These are phyloP conservation scores for Hygrophila difformis DNA, from an alignment of 257 asterid species.

Conservation along the genomic window DNA sequence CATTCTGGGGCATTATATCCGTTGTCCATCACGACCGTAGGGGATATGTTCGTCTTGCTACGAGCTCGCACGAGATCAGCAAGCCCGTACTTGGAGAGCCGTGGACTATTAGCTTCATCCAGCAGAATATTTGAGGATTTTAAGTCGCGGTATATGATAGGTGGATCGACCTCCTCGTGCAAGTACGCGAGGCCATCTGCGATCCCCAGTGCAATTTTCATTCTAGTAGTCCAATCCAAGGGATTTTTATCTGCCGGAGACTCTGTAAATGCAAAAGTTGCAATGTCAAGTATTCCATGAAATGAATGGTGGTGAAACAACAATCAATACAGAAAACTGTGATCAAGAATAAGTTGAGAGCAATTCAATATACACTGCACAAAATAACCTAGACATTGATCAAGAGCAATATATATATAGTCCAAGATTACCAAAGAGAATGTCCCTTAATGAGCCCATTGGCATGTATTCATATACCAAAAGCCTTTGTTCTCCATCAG, in stretches of 20 bases:
- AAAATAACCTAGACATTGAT: too few relatives aligned
- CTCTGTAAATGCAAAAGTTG: slow-evolving; percentile 23
- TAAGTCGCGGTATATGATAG: slow-evolving; percentile 51
- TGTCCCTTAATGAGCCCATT: slow-evolving; percentile 42
- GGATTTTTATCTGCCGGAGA: slow-evolving; percentile 28
- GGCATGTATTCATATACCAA: slow-evolving; percentile 82
- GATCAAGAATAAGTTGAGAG: too few relatives aligned
- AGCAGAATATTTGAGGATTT: slow-evolving; percentile 42
- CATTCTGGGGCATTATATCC: slow-evolving; percentile 69
- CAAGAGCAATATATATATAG: too few relatives aligned
- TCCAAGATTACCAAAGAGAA: slow-evolving; percentile 54
- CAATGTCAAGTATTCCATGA: neutral
- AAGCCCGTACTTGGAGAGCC: slow-evolving; percentile 50
- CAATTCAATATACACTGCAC: too few relatives aligned
- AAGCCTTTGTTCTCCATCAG: slow-evolving; percentile 95
- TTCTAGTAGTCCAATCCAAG: slow-evolving; percentile 47
- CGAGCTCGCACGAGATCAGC: slow-evolving; percentile 43
- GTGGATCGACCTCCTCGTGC: slow-evolving; percentile 51
- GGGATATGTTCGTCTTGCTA: slow-evolving; percentile 24
- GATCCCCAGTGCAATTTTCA: slow-evolving; percentile 59
- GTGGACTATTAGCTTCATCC: slow-evolving; percentile 38
- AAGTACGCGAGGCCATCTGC: slow-evolving; percentile 63
- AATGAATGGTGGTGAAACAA: neutral
- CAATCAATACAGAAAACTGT: too few relatives aligned
- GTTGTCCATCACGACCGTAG: slow-evolving; percentile 24